Evolutionary conservation across 257 asterid genomes (phyloP), one percentile per base, ranked within the genome.

Genomic region (Linderniella brevidens): DNA sequence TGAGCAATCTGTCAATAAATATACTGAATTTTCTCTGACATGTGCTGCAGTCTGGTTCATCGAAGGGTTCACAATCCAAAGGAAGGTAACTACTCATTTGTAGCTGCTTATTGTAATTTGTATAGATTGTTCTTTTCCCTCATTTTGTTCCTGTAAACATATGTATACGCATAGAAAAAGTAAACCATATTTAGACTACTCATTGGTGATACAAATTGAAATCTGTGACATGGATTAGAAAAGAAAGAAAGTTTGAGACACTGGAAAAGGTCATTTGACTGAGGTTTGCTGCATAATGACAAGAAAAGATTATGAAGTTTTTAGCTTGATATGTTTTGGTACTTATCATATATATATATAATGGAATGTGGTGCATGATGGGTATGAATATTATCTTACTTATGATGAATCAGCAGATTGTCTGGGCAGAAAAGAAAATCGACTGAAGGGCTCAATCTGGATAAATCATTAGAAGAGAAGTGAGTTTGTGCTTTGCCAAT

Each of bases 11-110:
- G 52, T 44, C 50, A n/a, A 58, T 39, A 52, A 52, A 53, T 56
- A 62, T 67, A 52, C 67, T 66, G 54, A 37, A n/a, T 49, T 39
- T 19, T 52, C 45, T 41, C 47, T 46, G 13, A 49, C 46, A 60
- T 72, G 65, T 68, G 70, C 83, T 83, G 95, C 77, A 49, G 37
- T 57, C 82, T 60, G 75, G 77, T 62, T 64, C 68, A 8, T 68
- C 80, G 16, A 80, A 74, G 74, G 60, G 64, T 47, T 59, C 65
- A 41, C 65, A 43, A 19, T 52, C 69, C 46, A 72, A 77, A 68
- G 77, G 61, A 53, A 74, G 50, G 97, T 87, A 65, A 71, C 93
- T 63, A 49, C 46, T 58, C 57, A 58, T 47, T 58, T 54, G 53
- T 19, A 46, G 40, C 52, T 36, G 17, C 36, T 52, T 38, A 15